These are phyloP conservation scores for Fusarium vanettenii DNA, from an alignment of 2,329 filamentous ascomycete species.

Conservation along the genomic window DNA sequence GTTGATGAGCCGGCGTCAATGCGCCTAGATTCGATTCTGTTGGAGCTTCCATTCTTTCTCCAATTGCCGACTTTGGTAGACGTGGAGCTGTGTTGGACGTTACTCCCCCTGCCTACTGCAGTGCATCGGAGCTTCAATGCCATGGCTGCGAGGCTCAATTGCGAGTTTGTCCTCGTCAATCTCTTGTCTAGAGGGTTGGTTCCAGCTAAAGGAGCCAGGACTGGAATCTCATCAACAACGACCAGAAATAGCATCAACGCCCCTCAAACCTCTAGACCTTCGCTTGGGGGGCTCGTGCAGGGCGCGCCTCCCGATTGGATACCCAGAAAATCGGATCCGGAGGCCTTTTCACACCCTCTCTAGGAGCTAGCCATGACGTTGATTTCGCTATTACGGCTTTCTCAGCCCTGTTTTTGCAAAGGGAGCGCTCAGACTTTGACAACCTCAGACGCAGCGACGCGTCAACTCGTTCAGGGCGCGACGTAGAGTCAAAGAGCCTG, in stretches of 20 bases:
- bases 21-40: neutral
- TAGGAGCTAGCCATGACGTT: constrained; percentile 12
- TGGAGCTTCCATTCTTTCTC: neutral
- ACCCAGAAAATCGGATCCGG: constrained; percentile 23
- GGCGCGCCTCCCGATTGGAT: constrained; percentile 28
- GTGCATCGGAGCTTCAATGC: neutral
- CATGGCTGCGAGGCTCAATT: neutral
- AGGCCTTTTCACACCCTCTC: neutral
- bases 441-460: constrained; percentile 13
- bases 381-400: neutral
- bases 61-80: neutral
- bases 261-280: constrained; percentile 12
- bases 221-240: neutral
- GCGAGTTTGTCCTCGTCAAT: neutral
- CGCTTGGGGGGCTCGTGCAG: constrained; percentile 1
- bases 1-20: constrained; percentile 14
- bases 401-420: constrained; percentile 22
- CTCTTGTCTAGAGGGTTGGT: neutral
- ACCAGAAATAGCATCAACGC: constrained; percentile 7
- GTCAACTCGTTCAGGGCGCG: constrained; percentile 26
- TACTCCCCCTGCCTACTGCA: neutral
- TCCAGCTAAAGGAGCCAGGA: neutral
- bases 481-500: neutral
- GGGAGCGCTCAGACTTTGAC: constrained; percentile 1
- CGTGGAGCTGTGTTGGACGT: neutral